Conservation (phyloP, 345 rosid species). For the Pistacia vera region DNA sequence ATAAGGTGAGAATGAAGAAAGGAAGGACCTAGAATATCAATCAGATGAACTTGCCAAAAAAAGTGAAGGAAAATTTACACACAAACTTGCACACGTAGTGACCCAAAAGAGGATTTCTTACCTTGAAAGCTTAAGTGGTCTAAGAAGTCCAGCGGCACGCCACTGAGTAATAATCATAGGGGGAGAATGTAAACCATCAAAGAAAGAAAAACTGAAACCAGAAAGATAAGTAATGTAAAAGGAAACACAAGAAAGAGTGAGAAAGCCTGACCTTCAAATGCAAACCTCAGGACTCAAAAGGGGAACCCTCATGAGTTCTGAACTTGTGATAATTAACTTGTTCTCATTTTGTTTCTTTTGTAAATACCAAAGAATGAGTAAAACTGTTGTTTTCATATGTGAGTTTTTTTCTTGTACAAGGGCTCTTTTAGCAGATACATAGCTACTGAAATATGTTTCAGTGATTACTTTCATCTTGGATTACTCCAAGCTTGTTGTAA, state of each 20-base stretch:
- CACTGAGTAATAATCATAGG: conserved; percentile 32
- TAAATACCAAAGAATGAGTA: conserved; percentile 23
- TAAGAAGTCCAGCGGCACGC: conserved; percentile 76
- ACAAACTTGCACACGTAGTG: conserved; percentile 41
- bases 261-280: conserved; percentile 20
- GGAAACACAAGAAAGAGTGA: conserved; percentile 10
- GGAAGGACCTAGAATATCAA: conserved; percentile 30
- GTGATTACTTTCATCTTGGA: background rate
- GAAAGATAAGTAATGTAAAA: background rate
- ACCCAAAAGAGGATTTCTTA: conserved; percentile 62
- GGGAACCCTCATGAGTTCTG: conserved; percentile 6
- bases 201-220: conserved; percentile 2
- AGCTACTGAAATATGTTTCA: conserved; percentile 19
- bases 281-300: conserved; percentile 1
- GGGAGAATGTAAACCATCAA: background rate
- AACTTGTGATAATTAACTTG: background rate
- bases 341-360: conserved; percentile 21
- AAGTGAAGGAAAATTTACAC: conserved; percentile 32
- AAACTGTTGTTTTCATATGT: background rate
- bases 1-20: conserved; percentile 37
- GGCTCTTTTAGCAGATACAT: conserved; percentile 18
- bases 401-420: conserved; percentile 9
- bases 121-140: conserved; percentile 55
- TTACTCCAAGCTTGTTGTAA: background rate
- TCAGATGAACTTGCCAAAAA: conserved; percentile 40